These are phyloP conservation scores for Microsporum ferrugineum DNA, from an alignment of 2,329 filamentous ascomycete genomes.

Conservation along the genomic window DNA sequence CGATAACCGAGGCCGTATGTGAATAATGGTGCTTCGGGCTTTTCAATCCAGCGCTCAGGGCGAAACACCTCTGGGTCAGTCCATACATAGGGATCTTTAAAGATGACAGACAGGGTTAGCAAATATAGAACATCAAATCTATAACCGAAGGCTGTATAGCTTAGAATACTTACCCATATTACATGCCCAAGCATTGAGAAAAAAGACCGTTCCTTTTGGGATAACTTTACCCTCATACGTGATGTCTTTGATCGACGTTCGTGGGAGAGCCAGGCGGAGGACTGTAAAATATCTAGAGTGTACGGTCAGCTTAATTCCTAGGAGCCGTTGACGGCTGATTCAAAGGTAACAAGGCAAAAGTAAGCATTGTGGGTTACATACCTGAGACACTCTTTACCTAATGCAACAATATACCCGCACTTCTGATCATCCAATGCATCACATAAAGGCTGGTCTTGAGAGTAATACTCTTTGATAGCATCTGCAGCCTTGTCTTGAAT, in stretches of 20 bases:
- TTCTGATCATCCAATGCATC: slow-evolving; percentile 52
- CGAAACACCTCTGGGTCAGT: slow-evolving; percentile 48
- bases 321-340: neutral
- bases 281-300: slow-evolving; percentile 48
- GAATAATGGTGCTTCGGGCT: slow-evolving; percentile 53
- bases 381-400: slow-evolving; percentile 52
- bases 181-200: slow-evolving; percentile 57
- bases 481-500: slow-evolving; percentile 49
- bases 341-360: neutral
- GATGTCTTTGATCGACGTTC: slow-evolving; percentile 50
- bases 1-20: slow-evolving; percentile 56
- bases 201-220: slow-evolving; percentile 52
- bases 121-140: neutral
- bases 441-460: slow-evolving; percentile 44
- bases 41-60: slow-evolving; percentile 52
- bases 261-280: slow-evolving; percentile 50
- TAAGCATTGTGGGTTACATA: slow-evolving; percentile 16
- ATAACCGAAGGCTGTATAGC: neutral
- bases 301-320: neutral
- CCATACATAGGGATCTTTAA: slow-evolving; percentile 45
- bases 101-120: neutral
- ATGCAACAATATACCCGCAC: slow-evolving; percentile 51
- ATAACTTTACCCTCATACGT: slow-evolving; percentile 47
- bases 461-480: slow-evolving; percentile 47
- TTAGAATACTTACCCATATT: slow-evolving; percentile 47